Evolutionary conservation across 2,329 filamentous ascomycete genomes (phyloP).

Genomic region (Ceratocystis variospora): DNA sequence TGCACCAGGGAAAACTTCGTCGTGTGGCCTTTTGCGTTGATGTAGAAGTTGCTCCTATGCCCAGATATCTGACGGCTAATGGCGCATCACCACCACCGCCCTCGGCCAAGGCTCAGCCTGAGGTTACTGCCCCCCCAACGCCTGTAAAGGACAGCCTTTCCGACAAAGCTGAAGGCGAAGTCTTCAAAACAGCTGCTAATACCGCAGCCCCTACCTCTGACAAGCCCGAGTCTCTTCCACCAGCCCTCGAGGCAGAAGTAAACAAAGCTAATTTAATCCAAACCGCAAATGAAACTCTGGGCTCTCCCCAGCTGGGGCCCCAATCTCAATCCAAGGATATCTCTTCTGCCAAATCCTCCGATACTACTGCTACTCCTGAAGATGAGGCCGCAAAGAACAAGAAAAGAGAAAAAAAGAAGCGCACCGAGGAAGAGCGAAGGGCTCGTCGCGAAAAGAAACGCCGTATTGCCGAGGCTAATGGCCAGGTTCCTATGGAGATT

Average conservation of each 20-base stretch:
- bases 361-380: slow-evolving; percentile 24
- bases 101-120: not conserved
- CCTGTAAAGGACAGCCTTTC: slow-evolving; percentile 8
- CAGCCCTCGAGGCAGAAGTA: not conserved
- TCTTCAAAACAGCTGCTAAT: slow-evolving; percentile 11
- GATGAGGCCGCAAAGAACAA: slow-evolving; percentile 42
- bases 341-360: slow-evolving; percentile 30
- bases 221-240: not conserved
- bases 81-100: slow-evolving; percentile 23
- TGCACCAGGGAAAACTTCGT: slow-evolving; percentile 67
- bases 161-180: slow-evolving; percentile 16
- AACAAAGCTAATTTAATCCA: not conserved
- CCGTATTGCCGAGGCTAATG: slow-evolving; percentile 74
- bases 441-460: slow-evolving; percentile 82
- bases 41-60: slow-evolving; percentile 85
- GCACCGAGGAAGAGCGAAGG: slow-evolving; percentile 82
- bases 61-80: slow-evolving; percentile 51
- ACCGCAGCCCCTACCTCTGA: not conserved
- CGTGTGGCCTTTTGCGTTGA: slow-evolving; percentile 93
- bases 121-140: not conserved
- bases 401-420: slow-evolving; percentile 94
- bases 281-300: not conserved
- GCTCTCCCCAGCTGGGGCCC: not conserved
- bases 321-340: not conserved
- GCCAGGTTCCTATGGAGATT: slow-evolving; percentile 71